Percentiles rank a stretch among this genome's conserved stretches.
Evolutionary conservation across 768 basidiomycete genomes (phyloP).

Genomic region (Russula foetens): DNA sequence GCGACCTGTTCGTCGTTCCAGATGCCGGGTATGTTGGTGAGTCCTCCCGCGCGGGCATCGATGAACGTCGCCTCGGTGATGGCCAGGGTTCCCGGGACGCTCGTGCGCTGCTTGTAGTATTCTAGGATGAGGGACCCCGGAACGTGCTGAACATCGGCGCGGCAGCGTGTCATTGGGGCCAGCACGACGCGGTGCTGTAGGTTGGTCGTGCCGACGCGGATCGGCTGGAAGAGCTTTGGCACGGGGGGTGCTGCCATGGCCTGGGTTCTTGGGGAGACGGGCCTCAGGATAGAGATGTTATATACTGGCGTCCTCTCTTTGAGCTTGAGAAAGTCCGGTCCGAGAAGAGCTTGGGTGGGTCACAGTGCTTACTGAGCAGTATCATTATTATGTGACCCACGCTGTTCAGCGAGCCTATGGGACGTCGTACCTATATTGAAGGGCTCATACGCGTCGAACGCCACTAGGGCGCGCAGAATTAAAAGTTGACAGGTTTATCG

Average conservation of each 20-base stretch:
- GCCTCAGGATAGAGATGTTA: too few species aligned
- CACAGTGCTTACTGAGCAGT: neutral
- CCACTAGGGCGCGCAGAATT: too few species aligned
- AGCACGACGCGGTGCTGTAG: conserved; percentile 46
- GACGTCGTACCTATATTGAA: too few species aligned
- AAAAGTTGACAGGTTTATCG: too few species aligned
- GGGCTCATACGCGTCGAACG: too few species aligned
- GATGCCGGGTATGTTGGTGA: conserved; percentile 49
- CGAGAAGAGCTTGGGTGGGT: too few species aligned
- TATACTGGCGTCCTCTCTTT: too few species aligned
- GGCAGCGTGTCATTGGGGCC: conserved; percentile 44
- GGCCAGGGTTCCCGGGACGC: conserved; percentile 42
- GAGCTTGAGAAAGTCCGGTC: too few species aligned
- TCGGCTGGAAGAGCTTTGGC: conserved; percentile 37
- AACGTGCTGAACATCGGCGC: conserved; percentile 31
- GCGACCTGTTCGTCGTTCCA: conserved; percentile 49
- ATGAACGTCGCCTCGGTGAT: conserved; percentile 53
- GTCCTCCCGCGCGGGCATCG: conserved; percentile 41
- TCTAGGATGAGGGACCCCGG: conserved; percentile 30
- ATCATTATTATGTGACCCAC: too few species aligned
- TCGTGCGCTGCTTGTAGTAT: conserved; percentile 44
- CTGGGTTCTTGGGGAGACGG: neutral
- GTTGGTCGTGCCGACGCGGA: conserved; percentile 34
- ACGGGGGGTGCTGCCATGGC: neutral
- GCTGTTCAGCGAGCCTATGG: too few species aligned